Evolutionary conservation across 805 yeast species (phyloP).

Genomic region (Metschnikowia drakensbergensis): DNA sequence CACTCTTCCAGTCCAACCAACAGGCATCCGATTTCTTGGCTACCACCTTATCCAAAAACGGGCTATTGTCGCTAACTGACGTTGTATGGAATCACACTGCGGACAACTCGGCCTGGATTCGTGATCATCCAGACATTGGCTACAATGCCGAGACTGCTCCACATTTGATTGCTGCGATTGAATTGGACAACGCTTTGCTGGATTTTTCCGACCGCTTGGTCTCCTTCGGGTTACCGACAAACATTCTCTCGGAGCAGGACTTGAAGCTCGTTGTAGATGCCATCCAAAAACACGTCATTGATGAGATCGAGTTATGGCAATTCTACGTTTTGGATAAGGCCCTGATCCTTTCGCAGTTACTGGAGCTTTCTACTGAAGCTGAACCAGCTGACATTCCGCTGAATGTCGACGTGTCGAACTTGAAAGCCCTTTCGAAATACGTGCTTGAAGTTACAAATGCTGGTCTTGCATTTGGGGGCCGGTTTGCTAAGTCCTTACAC

Average conservation of each 20-base stretch:
- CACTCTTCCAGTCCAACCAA: slow-evolving; percentile 48
- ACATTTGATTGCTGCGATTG: slow-evolving; percentile 80
- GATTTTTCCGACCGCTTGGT: slow-evolving; percentile 60
- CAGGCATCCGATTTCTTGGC: slow-evolving; percentile 54
- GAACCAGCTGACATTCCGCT: slow-evolving; percentile 42
- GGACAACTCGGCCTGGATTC: slow-evolving; percentile 79
- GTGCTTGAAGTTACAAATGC: slow-evolving; percentile 43
- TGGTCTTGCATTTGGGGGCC: slow-evolving; percentile 13
- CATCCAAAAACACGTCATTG: slow-evolving; percentile 63
- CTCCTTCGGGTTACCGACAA: slow-evolving; percentile 59
- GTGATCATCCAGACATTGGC: slow-evolving; percentile 86
- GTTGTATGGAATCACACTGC: slow-evolving; percentile 96
- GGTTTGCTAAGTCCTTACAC: slow-evolving; percentile 57
- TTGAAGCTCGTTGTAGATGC: slow-evolving; percentile 62
- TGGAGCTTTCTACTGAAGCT: slow-evolving; percentile 31
- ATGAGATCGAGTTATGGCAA: slow-evolving; percentile 76
- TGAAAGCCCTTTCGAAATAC: slow-evolving; percentile 46
- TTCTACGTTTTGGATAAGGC: slow-evolving; percentile 69
- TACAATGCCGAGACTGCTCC: slow-evolving; percentile 87
- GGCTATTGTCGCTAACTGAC: slow-evolving; percentile 78
- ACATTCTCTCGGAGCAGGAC: slow-evolving; percentile 49
- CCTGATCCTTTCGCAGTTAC: slow-evolving; percentile 37
- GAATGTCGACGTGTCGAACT: slow-evolving; percentile 34
- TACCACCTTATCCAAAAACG: slow-evolving; percentile 49
- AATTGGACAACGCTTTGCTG: slow-evolving; percentile 65